These are phyloP conservation scores for Globisporangium uncinulatum DNA, from an alignment of 352 stramenopile genomes.

Conservation along the genomic window DNA sequence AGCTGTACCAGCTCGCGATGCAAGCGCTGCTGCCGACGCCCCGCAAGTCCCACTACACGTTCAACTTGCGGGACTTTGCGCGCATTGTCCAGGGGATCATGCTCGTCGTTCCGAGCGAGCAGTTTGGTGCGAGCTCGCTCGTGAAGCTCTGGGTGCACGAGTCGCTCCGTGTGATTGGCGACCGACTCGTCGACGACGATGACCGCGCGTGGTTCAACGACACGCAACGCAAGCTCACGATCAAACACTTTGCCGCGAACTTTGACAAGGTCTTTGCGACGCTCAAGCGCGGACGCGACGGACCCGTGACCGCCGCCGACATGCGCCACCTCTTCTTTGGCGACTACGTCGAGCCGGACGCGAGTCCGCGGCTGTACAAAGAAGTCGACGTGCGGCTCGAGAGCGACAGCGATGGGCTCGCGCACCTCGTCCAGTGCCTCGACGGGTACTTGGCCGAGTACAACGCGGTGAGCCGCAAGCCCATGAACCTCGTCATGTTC, in stretches of 20 bases:
- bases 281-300: conserved; percentile 69
- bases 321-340: conserved; percentile 93
- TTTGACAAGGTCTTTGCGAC: conserved; percentile 86
- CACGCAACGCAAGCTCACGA: conserved; percentile 82
- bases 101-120: conserved; percentile 78
- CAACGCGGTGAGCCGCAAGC: conserved; percentile 90
- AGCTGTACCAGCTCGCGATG: conserved; percentile 87
- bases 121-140: conserved; percentile 75
- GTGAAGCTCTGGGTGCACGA: conserved; percentile 94
- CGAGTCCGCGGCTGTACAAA: conserved; percentile 70
- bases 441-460: conserved; percentile 91
- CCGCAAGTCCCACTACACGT: conserved; percentile 95
- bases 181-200: conserved; percentile 90
- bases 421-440: conserved; percentile 75
- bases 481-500: conserved; percentile 97
- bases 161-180: conserved; percentile 92
- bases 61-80: conserved; percentile 93
- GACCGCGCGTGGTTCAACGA: conserved; percentile 92
- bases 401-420: conserved; percentile 70
- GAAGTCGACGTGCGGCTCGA: conserved; percentile 72
- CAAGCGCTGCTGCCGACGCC: conserved; percentile 87
- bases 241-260: conserved; percentile 83
- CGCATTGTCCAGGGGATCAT: conserved; percentile 93
- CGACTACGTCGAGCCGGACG: conserved; percentile 85
- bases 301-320: conserved; percentile 62